phyloP scores from a whole-genome alignment of 2,329 filamentous ascomycete species.

The Fusarium sp. region DNA sequence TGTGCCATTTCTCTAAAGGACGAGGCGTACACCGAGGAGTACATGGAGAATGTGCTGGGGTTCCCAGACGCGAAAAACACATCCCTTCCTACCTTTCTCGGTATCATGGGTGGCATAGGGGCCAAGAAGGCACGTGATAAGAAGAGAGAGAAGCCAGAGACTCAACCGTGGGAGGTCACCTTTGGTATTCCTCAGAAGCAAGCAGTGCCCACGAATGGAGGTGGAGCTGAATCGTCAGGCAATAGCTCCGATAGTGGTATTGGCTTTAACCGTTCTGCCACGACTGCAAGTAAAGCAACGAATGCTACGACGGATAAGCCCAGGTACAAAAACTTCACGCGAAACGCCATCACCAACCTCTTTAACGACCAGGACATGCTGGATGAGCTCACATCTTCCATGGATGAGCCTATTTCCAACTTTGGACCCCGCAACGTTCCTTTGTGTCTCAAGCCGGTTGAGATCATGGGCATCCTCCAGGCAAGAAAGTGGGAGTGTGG shows the following conservation, averaged over 20 bases:
- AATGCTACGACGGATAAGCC: background rate
- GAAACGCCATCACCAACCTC: constrained; percentile 27
- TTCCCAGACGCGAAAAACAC: constrained; percentile 1
- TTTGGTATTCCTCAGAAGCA: constrained; percentile 2
- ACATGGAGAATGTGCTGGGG: constrained; percentile 26
- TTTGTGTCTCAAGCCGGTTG: constrained; percentile 67
- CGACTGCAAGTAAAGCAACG: too few species aligned
- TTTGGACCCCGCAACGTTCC: constrained; percentile 70
- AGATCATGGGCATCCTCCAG: constrained; percentile 71
- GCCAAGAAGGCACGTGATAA: background rate
- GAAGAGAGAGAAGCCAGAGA: background rate
- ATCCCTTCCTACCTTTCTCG: background rate
- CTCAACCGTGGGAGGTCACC: constrained; percentile 11
- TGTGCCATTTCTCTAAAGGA: constrained; percentile 51
- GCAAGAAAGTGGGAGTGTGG: constrained; percentile 64
- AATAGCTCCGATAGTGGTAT: background rate
- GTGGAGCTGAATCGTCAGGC: too few species aligned
- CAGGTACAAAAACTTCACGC: constrained; percentile 7
- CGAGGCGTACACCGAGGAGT: constrained; percentile 49
- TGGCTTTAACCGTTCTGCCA: too few species aligned
- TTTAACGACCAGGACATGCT: constrained; percentile 34
- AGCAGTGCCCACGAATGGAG: background rate
- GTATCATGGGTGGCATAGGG: background rate
- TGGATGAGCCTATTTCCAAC: constrained; percentile 63
- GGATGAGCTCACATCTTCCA: constrained; percentile 57